These are phyloP conservation scores for Colletotrichum salicis DNA, from an alignment of 2,329 filamentous ascomycete genomes.

Conservation along the genomic window DNA sequence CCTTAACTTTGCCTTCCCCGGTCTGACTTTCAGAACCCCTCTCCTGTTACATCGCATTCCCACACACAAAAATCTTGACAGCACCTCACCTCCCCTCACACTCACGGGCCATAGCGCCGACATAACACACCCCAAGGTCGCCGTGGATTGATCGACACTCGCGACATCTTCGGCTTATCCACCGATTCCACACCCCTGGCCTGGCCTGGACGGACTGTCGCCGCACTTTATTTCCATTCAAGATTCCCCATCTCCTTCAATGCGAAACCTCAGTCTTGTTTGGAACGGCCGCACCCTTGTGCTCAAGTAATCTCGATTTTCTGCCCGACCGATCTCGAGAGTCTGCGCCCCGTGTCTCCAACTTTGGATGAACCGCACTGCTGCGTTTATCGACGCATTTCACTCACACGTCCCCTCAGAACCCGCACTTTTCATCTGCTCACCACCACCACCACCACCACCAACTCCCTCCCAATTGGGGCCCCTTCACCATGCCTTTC, in stretches of 20 bases:
- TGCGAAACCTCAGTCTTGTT: constrained; percentile 21
- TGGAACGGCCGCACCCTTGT: neutral
- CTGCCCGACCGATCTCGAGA: neutral
- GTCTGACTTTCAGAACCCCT: neutral
- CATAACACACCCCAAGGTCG: constrained; percentile 4
- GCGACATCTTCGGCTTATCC: constrained; percentile 12
- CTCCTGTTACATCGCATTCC: neutral
- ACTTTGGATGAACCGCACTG: constrained; percentile 15
- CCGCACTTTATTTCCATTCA: neutral
- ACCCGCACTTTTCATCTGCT: neutral
- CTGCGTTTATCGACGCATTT: neutral
- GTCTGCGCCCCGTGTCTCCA: neutral
- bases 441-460: neutral
- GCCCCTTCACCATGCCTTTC: constrained; percentile 20
- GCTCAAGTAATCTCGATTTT: neutral
- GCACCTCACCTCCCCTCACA: too few relatives aligned
- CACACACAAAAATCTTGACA: too few relatives aligned
- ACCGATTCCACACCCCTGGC: neutral
- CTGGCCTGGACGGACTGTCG: neutral
- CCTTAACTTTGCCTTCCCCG: neutral
- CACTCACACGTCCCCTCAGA: neutral
- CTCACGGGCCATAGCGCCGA: neutral
- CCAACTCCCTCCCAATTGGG: neutral
- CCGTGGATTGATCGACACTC: constrained; percentile 13
- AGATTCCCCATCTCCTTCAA: constrained; percentile 2